phyloP scores from a whole-genome alignment of 1,139 yeast genomes.

The Hyphopichia pseudoburtonii region DNA sequence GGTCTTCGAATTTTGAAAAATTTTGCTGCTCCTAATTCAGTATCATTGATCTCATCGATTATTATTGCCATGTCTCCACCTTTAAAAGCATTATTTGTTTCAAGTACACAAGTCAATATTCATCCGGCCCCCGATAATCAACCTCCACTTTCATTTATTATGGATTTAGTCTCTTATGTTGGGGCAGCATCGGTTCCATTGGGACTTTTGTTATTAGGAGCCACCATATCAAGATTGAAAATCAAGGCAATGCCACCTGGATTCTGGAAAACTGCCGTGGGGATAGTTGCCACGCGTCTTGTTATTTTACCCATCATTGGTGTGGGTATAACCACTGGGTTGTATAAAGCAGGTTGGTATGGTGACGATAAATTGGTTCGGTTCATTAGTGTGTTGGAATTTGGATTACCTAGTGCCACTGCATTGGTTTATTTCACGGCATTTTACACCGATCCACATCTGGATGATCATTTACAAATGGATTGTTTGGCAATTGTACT shows the following conservation, averaged over 20 bases:
- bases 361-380: conserved; percentile 50
- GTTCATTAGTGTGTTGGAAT: conserved; percentile 72
- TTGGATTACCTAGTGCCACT: conserved; percentile 86
- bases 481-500: conserved; percentile 77
- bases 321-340: conserved; percentile 45
- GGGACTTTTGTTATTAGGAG: conserved; percentile 80
- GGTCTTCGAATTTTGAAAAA: conserved; percentile 39
- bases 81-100: conserved; percentile 74
- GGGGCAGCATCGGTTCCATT: conserved; percentile 90
- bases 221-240: conserved; percentile 74
- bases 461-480: conserved; percentile 68
- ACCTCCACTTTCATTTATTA: conserved; percentile 81
- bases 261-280: conserved; percentile 61
- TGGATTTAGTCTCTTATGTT: conserved; percentile 75
- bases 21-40: conserved; percentile 68
- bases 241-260: conserved; percentile 62
- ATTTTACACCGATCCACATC: conserved; percentile 67
- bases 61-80: conserved; percentile 83
- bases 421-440: conserved; percentile 82
- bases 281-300: conserved; percentile 34
- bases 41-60: conserved; percentile 61
- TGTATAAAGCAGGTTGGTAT: conserved; percentile 46
- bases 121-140: conserved; percentile 77
- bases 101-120: conserved; percentile 21
- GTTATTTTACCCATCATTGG: conserved; percentile 46